Base-by-base conservation (phyloP, 805 yeast genomes). In the Kuraishia ogatae region DNA sequence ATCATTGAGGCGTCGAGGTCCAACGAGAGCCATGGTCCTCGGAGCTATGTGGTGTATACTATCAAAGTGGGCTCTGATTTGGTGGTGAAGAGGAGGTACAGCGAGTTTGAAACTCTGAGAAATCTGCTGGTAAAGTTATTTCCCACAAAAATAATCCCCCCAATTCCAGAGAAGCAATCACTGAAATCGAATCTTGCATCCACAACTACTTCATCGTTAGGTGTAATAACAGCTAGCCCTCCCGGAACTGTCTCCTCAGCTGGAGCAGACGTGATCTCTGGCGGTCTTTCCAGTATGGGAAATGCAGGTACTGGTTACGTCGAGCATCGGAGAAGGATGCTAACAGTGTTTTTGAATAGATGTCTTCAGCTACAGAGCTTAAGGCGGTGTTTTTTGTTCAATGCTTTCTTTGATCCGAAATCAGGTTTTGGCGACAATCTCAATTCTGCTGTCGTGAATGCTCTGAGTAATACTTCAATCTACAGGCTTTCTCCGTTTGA, bases 41-140 rank as follows among this genome's bases (percentile, higher is more conserved):
- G 47, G 13, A 46, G 50, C 39, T 93, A 85, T 61, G 83, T 93
- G 24, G 89, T 91, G 0, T 93, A 94, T 66, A 85, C 96, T 2
- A 88, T 93, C 57, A 77, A 79, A 58, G 72, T 84, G n/a, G 85
- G 75, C 7, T 64, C 61, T 28, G 73, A 76, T 22, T 65, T 81
- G 35, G 73, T 78, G 17, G 92, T 90, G 4, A 82, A 92, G 51
- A 75, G 99, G 62, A 76, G 98, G 50, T 94, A 94, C 67, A 87
- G 96, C 39, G 99, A 94, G 66, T 94, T 94, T 66, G 97, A 89
- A 64, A 82, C 88, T 52, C 75, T 94, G 50, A 76, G 97, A 58
- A 85, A 82, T 48, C 78, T 87, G 3, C 73, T 94, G 22, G 74
- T 83, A 2, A 83, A 85, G 61, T 71, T 89, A 46, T 86, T 87